A percentile compares a stretch with the other conserved stretches of the same genome.
Evolutionary conservation across 208 protist genomes (phyloP).

Genomic region (Acanthamoeba quina): DNA sequence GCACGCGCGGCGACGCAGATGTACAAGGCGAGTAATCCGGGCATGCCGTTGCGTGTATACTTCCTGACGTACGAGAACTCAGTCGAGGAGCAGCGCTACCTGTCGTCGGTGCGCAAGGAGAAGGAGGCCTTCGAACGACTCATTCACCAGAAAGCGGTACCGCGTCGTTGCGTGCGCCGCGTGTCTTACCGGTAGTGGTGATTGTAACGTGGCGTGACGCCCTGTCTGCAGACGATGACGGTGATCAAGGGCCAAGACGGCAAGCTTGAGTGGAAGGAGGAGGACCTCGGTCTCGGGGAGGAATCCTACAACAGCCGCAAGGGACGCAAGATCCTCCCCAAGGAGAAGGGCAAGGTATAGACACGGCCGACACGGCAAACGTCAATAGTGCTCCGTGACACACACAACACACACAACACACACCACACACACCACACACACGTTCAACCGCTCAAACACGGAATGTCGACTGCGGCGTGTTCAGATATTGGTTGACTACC

Average conservation of each 20-base stretch:
- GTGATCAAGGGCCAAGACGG: slow-evolving; percentile 73
- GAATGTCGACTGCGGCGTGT: neutral
- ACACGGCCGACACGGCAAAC: too few relatives aligned
- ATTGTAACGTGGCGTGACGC: neutral
- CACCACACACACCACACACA: neutral
- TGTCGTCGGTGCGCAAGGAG: slow-evolving; percentile 82
- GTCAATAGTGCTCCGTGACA: neutral
- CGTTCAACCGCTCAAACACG: too few relatives aligned
- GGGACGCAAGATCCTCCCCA: slow-evolving; percentile 29
- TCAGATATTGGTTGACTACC: slow-evolving; percentile 91
- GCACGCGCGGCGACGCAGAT: slow-evolving; percentile 1
- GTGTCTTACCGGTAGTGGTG: too few relatives aligned
- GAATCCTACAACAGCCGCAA: slow-evolving; percentile 16
- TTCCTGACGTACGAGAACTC: slow-evolving; percentile 84
- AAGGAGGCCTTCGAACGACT: slow-evolving; percentile 87
- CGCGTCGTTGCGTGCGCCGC: neutral
- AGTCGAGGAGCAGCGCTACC: slow-evolving; percentile 86
- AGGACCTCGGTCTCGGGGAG: neutral
- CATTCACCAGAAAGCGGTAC: slow-evolving; percentile 84
- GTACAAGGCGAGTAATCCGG: slow-evolving; percentile 84
- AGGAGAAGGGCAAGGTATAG: slow-evolving; percentile 1
- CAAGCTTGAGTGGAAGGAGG: slow-evolving; percentile 30
- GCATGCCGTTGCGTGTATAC: slow-evolving; percentile 83
- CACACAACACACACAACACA: neutral
- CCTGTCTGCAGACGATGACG: slow-evolving; percentile 45